Conservation (phyloP, 2,329 filamentous ascomycete species). For the Trichoderma cornu-damae region DNA sequence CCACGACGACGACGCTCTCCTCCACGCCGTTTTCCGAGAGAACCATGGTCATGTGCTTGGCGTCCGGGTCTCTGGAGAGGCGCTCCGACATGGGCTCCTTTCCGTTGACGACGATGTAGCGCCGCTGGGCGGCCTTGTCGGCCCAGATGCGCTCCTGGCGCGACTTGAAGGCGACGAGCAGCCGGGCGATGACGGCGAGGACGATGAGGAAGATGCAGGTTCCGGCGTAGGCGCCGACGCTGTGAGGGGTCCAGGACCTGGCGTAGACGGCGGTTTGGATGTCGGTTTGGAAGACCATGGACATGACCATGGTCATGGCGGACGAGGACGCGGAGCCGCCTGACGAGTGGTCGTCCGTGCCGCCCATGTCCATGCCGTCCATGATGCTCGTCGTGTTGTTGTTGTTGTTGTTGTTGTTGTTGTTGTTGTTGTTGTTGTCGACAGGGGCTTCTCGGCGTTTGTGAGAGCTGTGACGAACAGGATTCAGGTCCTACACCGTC, state of each 20-base stretch:
- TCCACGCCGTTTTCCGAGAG: slow-evolving; percentile 74
- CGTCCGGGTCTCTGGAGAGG: slow-evolving; percentile 53
- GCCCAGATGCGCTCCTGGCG: slow-evolving; percentile 61
- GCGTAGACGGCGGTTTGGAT: slow-evolving; percentile 52
- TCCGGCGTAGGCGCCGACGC: slow-evolving; percentile 69
- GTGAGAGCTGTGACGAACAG: too few species aligned
- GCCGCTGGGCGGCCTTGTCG: slow-evolving; percentile 64
- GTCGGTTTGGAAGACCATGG: slow-evolving; percentile 56
- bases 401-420: neutral
- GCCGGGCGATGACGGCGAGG: slow-evolving; percentile 64
- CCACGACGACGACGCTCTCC: slow-evolving; percentile 71
- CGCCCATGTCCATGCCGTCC: slow-evolving; percentile 9
- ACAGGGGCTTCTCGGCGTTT: too few species aligned
- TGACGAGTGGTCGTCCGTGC: slow-evolving; percentile 19
- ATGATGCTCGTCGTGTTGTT: slow-evolving; percentile 22
- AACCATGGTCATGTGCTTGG: slow-evolving; percentile 60
- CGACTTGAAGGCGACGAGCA: slow-evolving; percentile 66
- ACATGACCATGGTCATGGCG: slow-evolving; percentile 34
- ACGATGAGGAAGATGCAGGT: slow-evolving; percentile 88
- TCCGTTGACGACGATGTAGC: slow-evolving; percentile 70
- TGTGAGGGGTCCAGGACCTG: slow-evolving; percentile 65
- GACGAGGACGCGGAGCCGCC: slow-evolving; percentile 16
- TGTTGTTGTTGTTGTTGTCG: neutral
- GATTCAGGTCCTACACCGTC: neutral
- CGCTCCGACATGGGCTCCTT: slow-evolving; percentile 55